These are phyloP conservation scores for Hirsutella rhossiliensis DNA, from an alignment of 2,329 filamentous ascomycete species.

Conservation along the genomic window DNA sequence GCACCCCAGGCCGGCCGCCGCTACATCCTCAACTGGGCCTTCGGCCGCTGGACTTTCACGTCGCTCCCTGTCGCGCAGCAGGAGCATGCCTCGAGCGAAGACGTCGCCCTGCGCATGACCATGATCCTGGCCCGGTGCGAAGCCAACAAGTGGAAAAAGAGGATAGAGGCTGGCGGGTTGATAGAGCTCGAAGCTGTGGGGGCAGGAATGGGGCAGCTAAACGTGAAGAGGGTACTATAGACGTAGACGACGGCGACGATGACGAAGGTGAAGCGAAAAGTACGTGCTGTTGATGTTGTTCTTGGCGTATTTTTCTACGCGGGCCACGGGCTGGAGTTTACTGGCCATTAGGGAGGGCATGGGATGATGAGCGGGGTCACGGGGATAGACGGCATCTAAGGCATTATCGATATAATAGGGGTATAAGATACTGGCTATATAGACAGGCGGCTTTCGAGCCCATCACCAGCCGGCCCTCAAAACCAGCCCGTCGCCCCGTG, in stretches of 20 bases:
- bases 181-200: conserved; percentile 32
- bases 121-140: conserved; percentile 64
- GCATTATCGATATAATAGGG: too few relatives aligned
- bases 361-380: too few relatives aligned
- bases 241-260: conserved; percentile 1
- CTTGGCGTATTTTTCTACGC: background rate
- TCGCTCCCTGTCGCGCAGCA: conserved; percentile 26
- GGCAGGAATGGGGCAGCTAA: conserved; percentile 32
- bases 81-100: conserved; percentile 43
- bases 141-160: conserved; percentile 66
- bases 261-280: background rate
- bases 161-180: conserved; percentile 46
- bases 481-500: too few relatives aligned
- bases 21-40: conserved; percentile 97
- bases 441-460: too few relatives aligned
- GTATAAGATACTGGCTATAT: too few relatives aligned
- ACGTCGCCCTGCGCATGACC: conserved; percentile 56
- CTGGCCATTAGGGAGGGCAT: too few relatives aligned
- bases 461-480: too few relatives aligned
- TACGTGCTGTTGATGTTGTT: background rate
- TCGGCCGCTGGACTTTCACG: conserved; percentile 89
- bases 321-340: background rate
- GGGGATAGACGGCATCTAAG: too few relatives aligned
- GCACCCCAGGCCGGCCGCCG: conserved; percentile 26
- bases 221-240: conserved; percentile 38